Evolutionary conservation across 2,329 filamentous ascomycete genomes (phyloP).

Genomic region (Aureobasidium uvarum): DNA sequence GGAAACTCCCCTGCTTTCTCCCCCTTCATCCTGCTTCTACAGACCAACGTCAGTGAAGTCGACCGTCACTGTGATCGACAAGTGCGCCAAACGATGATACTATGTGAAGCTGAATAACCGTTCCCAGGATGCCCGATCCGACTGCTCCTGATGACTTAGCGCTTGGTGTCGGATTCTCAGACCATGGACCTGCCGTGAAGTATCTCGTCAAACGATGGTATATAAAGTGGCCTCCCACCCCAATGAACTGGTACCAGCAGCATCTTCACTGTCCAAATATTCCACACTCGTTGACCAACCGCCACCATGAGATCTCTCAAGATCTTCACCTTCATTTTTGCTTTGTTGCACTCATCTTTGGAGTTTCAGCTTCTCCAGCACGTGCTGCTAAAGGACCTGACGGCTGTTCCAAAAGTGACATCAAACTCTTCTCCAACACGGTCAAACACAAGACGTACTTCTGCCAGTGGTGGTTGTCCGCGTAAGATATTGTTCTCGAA

Average conservation of each 20-base stretch:
- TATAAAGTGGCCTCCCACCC: neutral
- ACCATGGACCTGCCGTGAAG: neutral
- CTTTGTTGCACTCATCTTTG: neutral
- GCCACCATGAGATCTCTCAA: slow-evolving; percentile 5
- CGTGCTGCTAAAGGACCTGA: neutral
- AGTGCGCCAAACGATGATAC: neutral
- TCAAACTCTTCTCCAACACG: neutral
- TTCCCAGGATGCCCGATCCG: neutral
- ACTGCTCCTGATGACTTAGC: no score
- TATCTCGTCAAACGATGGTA: neutral
- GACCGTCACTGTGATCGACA: neutral
- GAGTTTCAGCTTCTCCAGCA: neutral
- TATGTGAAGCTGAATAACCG: neutral
- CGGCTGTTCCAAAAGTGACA: neutral
- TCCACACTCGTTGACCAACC: neutral
- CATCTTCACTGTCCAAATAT: neutral
- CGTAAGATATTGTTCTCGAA: neutral
- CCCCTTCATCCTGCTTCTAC: neutral
- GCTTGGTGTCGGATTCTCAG: no score
- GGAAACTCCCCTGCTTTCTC: neutral
- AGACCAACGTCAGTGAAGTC: neutral
- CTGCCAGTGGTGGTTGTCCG: slow-evolving; percentile 7
- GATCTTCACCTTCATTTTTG: neutral
- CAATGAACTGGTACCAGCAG: neutral
- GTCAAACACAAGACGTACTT: slow-evolving; percentile 9